Percentiles rank a stretch among this genome's conserved stretches.
Conservation (phyloP, 164 flowering plant genomes). For the Nymphaea thermarum region DNA sequence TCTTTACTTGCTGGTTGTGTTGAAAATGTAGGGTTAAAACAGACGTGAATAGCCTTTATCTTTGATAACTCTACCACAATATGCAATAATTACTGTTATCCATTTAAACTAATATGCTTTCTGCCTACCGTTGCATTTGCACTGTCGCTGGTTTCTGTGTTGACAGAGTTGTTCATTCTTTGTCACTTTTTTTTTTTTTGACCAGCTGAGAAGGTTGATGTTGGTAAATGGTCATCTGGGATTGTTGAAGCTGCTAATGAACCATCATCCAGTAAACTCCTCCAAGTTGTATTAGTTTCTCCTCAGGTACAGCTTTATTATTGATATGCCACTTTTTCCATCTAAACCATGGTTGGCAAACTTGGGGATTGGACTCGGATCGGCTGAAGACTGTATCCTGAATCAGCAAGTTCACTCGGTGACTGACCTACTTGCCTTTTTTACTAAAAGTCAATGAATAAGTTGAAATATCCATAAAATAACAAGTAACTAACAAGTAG, state of each 20-base stretch:
- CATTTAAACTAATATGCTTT: no score
- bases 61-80: neutral
- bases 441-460: neutral
- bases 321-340: no score
- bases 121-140: neutral
- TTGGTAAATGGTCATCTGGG: slow-evolving; percentile 3
- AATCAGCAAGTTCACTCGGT: neutral
- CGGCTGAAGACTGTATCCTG: neutral
- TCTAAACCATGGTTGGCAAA: no score
- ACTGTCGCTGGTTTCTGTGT: neutral
- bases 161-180: no score
- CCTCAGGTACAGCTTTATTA: slow-evolving; percentile 45
- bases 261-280: slow-evolving; percentile 25
- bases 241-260: slow-evolving; percentile 17
- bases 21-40: neutral
- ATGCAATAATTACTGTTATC: neutral
- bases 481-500: neutral
- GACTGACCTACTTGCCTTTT: neutral
- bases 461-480: neutral
- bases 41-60: neutral
- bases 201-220: neutral
- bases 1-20: no score
- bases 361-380: no score
- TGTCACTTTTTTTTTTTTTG: neutral
- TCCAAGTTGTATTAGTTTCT: slow-evolving; percentile 78